These are phyloP conservation scores for Acanthamoeba lenticulata DNA, from an alignment of 208 protist species.

Conservation along the genomic window DNA sequence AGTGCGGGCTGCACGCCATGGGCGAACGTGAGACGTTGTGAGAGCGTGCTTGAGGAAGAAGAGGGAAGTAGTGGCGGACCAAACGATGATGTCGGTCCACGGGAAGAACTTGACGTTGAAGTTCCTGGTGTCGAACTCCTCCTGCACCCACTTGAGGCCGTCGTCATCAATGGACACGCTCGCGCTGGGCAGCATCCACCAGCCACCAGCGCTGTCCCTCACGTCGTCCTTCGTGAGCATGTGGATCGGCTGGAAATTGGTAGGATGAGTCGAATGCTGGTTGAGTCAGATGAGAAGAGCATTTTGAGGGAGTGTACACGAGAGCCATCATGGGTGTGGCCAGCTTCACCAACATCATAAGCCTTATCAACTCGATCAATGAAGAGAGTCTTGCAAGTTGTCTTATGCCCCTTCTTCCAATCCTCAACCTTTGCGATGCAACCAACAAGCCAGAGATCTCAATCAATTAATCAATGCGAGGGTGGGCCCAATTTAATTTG, in stretches of 20 bases:
- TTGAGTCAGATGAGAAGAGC: background rate
- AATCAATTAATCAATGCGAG: background rate
- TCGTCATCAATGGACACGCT: background rate
- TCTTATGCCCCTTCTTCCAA: constrained; percentile 39
- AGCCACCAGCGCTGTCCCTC: constrained; percentile 16
- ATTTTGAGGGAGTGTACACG: background rate
- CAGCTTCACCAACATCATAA: background rate
- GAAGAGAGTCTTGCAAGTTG: background rate
- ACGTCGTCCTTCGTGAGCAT: constrained; percentile 55
- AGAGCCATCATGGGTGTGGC: constrained; percentile 1
- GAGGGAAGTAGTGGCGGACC: background rate
- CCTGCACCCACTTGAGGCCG: constrained; percentile 16
- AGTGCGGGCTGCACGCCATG: background rate
- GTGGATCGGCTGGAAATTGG: background rate
- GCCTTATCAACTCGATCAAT: constrained; percentile 40
- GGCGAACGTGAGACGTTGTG: background rate
- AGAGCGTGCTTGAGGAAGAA: background rate
- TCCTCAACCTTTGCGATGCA: constrained; percentile 9
- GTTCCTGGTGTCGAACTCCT: constrained; percentile 39
- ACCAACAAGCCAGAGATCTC: background rate
- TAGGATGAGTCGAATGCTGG: background rate
- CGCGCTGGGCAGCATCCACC: constrained; percentile 41
- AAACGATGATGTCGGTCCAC: constrained; percentile 29
- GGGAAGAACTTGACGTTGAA: constrained; percentile 62
- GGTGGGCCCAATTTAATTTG: background rate